phyloP scores from a whole-genome alignment of 148 eudicot species.

The Vaccinium vitisidaea region DNA sequence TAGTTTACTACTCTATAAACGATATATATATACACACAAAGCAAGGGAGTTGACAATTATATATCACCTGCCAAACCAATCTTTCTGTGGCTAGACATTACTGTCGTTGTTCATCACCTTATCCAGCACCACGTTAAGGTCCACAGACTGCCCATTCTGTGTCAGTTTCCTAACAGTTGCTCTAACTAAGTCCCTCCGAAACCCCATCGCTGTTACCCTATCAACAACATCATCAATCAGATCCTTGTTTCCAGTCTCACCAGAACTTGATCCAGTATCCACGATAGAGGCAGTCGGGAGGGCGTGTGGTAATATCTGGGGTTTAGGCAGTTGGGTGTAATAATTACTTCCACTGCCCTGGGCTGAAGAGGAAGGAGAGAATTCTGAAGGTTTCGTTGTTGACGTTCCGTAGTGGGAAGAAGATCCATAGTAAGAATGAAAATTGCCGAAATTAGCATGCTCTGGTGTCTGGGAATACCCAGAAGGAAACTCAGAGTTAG shows the following conservation, averaged over 20 bases:
- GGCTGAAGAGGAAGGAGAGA: not conserved
- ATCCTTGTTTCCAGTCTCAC: conserved; percentile 20
- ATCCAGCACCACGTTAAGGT: conserved; percentile 30
- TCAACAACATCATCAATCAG: conserved; percentile 27
- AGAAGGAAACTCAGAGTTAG: not conserved
- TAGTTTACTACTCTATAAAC: not conserved
- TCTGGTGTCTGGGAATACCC: conserved; percentile 4
- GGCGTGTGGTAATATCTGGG: conserved; percentile 14
- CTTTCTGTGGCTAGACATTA: not conserved
- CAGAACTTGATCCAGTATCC: conserved; percentile 15
- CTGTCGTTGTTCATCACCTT: conserved; percentile 24
- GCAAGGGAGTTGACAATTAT: not conserved
- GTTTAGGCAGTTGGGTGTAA: conserved; percentile 6
- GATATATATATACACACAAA: not conserved
- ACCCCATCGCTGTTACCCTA: conserved; percentile 29
- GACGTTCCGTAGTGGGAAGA: not conserved
- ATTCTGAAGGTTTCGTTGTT: not conserved
- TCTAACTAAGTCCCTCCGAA: conserved; percentile 23
- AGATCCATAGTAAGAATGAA: not conserved
- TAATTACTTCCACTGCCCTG: conserved; percentile 3
- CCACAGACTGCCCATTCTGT: conserved; percentile 24
- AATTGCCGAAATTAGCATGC: not conserved
- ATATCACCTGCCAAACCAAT: conserved; percentile 6
- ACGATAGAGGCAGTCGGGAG: conserved; percentile 19
- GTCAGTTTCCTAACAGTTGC: conserved; percentile 23